phyloP scores from a whole-genome alignment of 768 basidiomycete species.

The Macrolepiota albuminosa region DNA sequence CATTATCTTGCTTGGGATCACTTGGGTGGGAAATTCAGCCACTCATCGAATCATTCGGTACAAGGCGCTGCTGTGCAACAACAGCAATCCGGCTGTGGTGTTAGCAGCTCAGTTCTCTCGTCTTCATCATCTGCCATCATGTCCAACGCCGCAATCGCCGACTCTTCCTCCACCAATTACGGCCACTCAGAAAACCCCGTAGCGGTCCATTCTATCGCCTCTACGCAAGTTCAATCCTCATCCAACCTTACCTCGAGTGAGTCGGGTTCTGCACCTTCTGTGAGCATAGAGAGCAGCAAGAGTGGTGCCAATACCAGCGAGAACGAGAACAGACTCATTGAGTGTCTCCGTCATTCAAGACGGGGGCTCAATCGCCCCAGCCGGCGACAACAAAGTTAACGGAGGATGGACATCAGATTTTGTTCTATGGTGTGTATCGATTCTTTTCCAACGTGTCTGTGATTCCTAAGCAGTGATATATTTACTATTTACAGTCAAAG shows the following conservation, averaged over 20 bases:
- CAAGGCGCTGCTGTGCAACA: neutral
- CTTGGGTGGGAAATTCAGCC: neutral
- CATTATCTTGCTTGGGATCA: neutral
- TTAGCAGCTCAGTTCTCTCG: neutral
- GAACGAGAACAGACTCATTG: neutral
- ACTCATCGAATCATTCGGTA: neutral
- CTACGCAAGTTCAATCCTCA: neutral
- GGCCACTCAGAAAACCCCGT: neutral
- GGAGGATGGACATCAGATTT: neutral
- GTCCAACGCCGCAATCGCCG: neutral
- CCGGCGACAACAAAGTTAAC: neutral
- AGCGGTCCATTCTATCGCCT: neutral
- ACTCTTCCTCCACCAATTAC: neutral
- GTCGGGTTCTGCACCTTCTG: neutral
- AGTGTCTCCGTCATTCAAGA: neutral
- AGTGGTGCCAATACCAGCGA: neutral
- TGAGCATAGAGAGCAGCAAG: neutral
- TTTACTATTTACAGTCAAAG: slow-evolving; percentile 58
- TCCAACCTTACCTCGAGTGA: neutral
- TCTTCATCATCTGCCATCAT: neutral
- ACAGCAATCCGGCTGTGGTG: neutral
- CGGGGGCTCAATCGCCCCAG: neutral
- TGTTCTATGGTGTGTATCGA: slow-evolving; percentile 77
- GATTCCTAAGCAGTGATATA: neutral
- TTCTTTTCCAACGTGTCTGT: neutral